Base-by-base conservation (phyloP, 192 early-diverging fungal species). In the Backusella macrospora region DNA sequence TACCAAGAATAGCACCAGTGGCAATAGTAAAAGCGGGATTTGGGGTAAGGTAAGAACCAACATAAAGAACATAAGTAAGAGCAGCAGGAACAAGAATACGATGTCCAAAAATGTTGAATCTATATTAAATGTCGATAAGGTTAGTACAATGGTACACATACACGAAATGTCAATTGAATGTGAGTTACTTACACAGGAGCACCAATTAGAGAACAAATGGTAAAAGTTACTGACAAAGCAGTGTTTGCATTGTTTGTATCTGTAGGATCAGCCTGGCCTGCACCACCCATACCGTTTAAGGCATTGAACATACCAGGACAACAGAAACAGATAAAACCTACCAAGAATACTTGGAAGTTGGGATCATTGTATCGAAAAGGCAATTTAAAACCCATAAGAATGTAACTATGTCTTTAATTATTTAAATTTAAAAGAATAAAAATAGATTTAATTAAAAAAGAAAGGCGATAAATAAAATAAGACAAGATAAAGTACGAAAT, bases 91-190 rank as follows among this genome's bases (percentile, higher is more conserved):
- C 84, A 68, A 94, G 89, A 40, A 90, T 86, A 81, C 84, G 83
- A 65, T 90, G 87, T 38, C 94, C 94, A 52, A 90, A 84, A 29
- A 93, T 89, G 76, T 95, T 95, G 79, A 90, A 90, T 42, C 93
- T 86, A 34, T 83, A 85, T 64, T 88, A 89, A 34, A 90, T 88
- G 44, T 89, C 76, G 10, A 93, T 80, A 68, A 89, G 88, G 75
- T 90, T 66, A 42, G 15, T 13, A 72, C 46, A 70, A 72, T 43
- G 43, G 29, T 18, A 18, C 52, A 42, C 38, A 15, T 62, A 65
- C 63, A 65, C 6, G 29, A 37, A 34, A 0, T 34, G 29, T 34
- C 29, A 34, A 34, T 34, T 64, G 62, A 38, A 14, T 14, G 6
- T 38, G 70, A 16, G 16, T 65, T 29, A 62, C 68, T 62, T 76